A percentile compares a stretch with the other conserved stretches of the same genome.
Conservation (phyloP, 345 rosid species). For the Cochlearia excelsa region DNA sequence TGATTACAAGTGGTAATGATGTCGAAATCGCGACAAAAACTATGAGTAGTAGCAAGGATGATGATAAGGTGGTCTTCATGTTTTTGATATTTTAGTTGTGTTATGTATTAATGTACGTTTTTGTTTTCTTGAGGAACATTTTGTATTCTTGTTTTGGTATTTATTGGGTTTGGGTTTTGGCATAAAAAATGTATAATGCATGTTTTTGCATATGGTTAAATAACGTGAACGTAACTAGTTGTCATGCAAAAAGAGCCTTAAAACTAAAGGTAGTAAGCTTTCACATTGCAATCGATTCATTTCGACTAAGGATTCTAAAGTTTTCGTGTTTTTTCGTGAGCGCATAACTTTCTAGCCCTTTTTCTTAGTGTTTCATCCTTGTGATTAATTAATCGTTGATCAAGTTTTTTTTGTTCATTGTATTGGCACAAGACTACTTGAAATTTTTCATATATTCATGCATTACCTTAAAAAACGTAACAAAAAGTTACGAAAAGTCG, state of each 20-base stretch:
- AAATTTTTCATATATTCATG: too few relatives aligned
- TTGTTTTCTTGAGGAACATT: conserved; percentile 2
- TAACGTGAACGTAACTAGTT: conserved; percentile 32
- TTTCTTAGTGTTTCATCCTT: too few relatives aligned
- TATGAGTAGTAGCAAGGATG: conserved; percentile 2
- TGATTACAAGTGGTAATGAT: conserved; percentile 20
- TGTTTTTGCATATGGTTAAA: conserved; percentile 11
- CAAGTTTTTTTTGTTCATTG: too few relatives aligned
- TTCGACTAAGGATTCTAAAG: too few relatives aligned
- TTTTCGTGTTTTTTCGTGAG: too few relatives aligned
- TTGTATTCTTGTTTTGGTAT: conserved; percentile 18
- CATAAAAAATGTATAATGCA: conserved; percentile 20
- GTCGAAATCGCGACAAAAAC: conserved; percentile 15
- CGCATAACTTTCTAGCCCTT: too few relatives aligned
- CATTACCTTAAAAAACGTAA: too few relatives aligned
- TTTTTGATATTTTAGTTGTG: conserved; percentile 1
- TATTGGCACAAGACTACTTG: too few relatives aligned
- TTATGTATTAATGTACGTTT: background rate
- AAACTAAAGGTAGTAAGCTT: background rate
- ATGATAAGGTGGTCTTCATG: conserved; percentile 18
- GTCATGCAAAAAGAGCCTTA: conserved; percentile 29
- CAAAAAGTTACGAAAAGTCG: too few relatives aligned
- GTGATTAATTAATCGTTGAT: too few relatives aligned
- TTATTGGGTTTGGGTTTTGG: conserved; percentile 14
- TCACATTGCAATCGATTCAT: too few relatives aligned